Conservation (phyloP, 176 grass and related monocot species). For the Ampelocalamus luodianensis region DNA sequence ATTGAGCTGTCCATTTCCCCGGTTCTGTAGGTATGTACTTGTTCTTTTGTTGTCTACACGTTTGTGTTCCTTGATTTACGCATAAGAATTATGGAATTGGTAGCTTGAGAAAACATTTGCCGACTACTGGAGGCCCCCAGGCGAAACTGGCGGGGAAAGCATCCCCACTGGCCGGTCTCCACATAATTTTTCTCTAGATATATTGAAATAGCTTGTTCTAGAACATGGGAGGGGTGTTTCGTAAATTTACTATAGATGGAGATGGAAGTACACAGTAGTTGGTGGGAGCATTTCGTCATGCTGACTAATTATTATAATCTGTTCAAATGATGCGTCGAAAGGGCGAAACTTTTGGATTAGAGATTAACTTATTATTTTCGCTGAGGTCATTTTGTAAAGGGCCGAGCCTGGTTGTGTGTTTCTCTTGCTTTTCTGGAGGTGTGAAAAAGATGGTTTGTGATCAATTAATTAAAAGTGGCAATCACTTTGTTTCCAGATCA, state of each 20-base stretch:
- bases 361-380: conserved; percentile 38
- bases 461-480: conserved; percentile 18
- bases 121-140: conserved; percentile 51
- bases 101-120: conserved; percentile 40
- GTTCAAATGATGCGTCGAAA: conserved; percentile 36
- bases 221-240: conserved; percentile 38
- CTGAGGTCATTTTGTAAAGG: conserved; percentile 46
- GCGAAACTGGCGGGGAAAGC: conserved; percentile 57
- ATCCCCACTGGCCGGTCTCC: conserved; percentile 50
- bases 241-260: conserved; percentile 46
- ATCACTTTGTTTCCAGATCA: conserved; percentile 67
- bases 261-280: conserved; percentile 49
- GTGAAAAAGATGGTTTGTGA: conserved; percentile 43
- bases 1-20: conserved; percentile 40
- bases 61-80: conserved; percentile 52
- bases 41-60: conserved; percentile 51
- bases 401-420: conserved; percentile 35
- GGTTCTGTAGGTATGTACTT: conserved; percentile 39
- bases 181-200: conserved; percentile 29
- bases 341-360: conserved; percentile 24
- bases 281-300: conserved; percentile 63
- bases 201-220: conserved; percentile 35
- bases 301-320: conserved; percentile 35
- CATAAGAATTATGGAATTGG: conserved; percentile 33
- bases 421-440: conserved; percentile 23